Conservation (phyloP, 2,329 filamentous ascomycete species). For the Hypoxylon sp. region DNA sequence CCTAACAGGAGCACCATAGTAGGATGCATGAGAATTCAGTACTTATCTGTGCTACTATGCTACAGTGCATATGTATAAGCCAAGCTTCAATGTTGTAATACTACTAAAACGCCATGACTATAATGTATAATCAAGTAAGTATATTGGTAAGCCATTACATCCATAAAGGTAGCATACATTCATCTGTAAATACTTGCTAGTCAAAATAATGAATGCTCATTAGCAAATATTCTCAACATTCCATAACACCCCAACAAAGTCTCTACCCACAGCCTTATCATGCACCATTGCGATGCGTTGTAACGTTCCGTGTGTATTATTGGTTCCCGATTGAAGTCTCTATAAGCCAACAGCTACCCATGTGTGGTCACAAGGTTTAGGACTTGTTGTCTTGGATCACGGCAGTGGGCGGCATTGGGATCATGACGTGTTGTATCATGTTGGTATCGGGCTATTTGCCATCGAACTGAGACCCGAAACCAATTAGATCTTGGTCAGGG, state of each 20-base stretch:
- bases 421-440: neutral
- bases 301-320: neutral
- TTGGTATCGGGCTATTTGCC: neutral
- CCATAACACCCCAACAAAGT: neutral
- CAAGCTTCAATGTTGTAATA: neutral
- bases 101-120: too few species aligned
- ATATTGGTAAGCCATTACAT: neutral
- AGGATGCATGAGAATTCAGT: too few species aligned
- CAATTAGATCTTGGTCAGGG: conserved; percentile 13
- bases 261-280: neutral
- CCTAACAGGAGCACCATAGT: too few species aligned
- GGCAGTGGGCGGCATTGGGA: too few species aligned
- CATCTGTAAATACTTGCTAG: neutral
- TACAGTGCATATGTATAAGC: neutral
- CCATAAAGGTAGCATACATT: neutral
- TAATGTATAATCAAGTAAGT: neutral
- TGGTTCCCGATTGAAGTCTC: neutral
- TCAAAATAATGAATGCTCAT: neutral
- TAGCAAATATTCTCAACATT: neutral
- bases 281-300: neutral
- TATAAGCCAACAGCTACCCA: neutral
- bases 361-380: too few species aligned
- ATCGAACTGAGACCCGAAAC: conserved; percentile 29
- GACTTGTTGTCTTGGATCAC: neutral
- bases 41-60: too few species aligned